phyloP scores from a whole-genome alignment of 2,329 filamentous ascomycete genomes.

The Apiospora arundinis region DNA sequence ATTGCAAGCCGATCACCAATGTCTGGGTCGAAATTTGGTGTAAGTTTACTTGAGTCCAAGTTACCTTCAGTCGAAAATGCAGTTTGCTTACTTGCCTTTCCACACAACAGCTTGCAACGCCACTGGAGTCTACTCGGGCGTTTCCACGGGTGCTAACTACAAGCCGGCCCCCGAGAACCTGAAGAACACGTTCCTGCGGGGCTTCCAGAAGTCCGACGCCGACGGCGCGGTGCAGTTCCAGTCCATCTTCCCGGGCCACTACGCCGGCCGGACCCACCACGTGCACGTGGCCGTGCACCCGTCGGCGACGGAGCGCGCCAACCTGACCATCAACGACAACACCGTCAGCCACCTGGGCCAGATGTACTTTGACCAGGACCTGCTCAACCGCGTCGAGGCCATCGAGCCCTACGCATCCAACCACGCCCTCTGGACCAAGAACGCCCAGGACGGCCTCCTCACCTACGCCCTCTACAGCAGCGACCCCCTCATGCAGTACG shows the following conservation, averaged over 20 bases:
- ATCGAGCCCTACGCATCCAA: conserved; percentile 51
- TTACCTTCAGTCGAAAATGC: background rate
- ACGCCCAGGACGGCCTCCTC: conserved; percentile 19
- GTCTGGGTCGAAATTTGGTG: conserved; percentile 60
- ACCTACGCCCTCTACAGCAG: background rate
- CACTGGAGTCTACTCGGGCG: conserved; percentile 56
- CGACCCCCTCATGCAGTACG: conserved; percentile 50
- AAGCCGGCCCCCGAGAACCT: conserved; percentile 46
- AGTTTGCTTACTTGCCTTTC: background rate
- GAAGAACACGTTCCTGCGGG: conserved; percentile 49
- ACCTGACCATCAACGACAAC: conserved; percentile 56
- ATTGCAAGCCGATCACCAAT: conserved; percentile 56
- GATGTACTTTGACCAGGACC: conserved; percentile 67
- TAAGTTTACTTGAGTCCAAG: background rate
- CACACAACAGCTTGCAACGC: conserved; percentile 41
- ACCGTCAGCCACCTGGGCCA: conserved; percentile 67
- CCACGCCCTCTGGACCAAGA: conserved; percentile 44
- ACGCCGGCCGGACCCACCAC: conserved; percentile 51
- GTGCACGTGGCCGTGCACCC: conserved; percentile 56
- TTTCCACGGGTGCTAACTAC: conserved; percentile 50
- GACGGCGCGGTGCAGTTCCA: conserved; percentile 51
- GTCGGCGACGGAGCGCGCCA: conserved; percentile 43
- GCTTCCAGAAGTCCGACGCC: conserved; percentile 46
- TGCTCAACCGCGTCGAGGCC: conserved; percentile 55
- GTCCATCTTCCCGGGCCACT: conserved; percentile 53